Evolutionary conservation across 2,329 filamentous ascomycete genomes (phyloP).

Genomic region (Thelonectria blattea): DNA sequence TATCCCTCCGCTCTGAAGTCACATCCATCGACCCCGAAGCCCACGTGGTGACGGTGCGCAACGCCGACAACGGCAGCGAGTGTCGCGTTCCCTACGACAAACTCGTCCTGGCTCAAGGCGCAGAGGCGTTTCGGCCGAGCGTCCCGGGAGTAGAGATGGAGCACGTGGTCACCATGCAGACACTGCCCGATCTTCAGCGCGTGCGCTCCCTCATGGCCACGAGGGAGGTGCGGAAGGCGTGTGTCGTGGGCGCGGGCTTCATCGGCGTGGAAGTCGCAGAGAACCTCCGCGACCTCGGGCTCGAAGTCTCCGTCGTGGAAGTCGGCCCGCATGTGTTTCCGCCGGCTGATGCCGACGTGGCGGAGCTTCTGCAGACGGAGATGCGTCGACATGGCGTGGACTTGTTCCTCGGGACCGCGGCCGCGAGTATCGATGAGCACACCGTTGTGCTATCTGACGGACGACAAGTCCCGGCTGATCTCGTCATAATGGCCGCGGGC

Average conservation of each 20-base stretch:
- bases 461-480: slow-evolving; percentile 5
- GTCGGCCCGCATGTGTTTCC: slow-evolving; percentile 16
- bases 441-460: slow-evolving; percentile 1
- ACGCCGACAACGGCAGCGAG: neutral
- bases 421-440: neutral
- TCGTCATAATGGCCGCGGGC: slow-evolving; percentile 15
- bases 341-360: slow-evolving; percentile 11
- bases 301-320: slow-evolving; percentile 18
- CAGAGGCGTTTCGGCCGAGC: slow-evolving; percentile 4
- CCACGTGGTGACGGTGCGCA: neutral
- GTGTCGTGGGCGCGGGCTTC: slow-evolving; percentile 15
- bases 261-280: slow-evolving; percentile 22
- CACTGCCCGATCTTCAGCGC: slow-evolving; percentile 12
- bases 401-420: slow-evolving; percentile 6
- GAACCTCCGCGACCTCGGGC: slow-evolving; percentile 10
- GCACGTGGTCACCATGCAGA: slow-evolving; percentile 19
- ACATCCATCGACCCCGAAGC: neutral
- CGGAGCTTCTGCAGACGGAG: slow-evolving; percentile 8
- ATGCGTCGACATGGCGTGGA: slow-evolving; percentile 9
- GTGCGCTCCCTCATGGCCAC: slow-evolving; percentile 3
- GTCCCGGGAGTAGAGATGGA: slow-evolving; percentile 1
- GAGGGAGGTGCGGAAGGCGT: neutral
- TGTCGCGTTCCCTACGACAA: neutral
- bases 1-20: slow-evolving; percentile 7
- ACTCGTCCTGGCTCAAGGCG: slow-evolving; percentile 5